These are phyloP conservation scores for Eucalyptus curtisii DNA, from an alignment of 345 rosid species.

Conservation along the genomic window DNA sequence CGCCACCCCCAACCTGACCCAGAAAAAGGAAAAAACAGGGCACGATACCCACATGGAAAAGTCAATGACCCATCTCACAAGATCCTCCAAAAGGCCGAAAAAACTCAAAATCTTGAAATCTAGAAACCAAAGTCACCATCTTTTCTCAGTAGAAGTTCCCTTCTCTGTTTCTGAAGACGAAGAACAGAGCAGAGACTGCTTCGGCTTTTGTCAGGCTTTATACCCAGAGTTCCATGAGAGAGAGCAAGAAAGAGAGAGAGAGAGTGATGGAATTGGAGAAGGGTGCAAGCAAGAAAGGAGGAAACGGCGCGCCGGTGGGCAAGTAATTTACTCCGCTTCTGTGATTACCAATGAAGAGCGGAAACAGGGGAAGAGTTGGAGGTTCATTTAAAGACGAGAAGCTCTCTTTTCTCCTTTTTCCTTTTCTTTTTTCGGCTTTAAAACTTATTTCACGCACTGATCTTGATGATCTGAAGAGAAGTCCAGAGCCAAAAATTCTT, in stretches of 20 bases:
- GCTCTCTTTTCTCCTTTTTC: background rate
- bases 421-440: background rate
- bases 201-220: background rate
- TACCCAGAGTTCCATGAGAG: background rate
- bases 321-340: background rate
- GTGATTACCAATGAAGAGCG: background rate
- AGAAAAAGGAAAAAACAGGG: background rate
- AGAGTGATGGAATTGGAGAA: background rate
- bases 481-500: background rate
- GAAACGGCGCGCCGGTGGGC: background rate
- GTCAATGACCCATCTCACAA: background rate
- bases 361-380: background rate
- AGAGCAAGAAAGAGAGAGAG: background rate
- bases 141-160: background rate
- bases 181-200: background rate
- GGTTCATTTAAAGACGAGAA: background rate
- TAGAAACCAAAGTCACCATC: background rate
- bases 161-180: background rate
- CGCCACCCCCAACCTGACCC: background rate
- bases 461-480: background rate
- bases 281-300: background rate
- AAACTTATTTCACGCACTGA: background rate
- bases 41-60: background rate
- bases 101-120: background rate
- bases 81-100: background rate